phyloP scores from a whole-genome alignment of 805 yeast genomes.

The Candida maesae region DNA sequence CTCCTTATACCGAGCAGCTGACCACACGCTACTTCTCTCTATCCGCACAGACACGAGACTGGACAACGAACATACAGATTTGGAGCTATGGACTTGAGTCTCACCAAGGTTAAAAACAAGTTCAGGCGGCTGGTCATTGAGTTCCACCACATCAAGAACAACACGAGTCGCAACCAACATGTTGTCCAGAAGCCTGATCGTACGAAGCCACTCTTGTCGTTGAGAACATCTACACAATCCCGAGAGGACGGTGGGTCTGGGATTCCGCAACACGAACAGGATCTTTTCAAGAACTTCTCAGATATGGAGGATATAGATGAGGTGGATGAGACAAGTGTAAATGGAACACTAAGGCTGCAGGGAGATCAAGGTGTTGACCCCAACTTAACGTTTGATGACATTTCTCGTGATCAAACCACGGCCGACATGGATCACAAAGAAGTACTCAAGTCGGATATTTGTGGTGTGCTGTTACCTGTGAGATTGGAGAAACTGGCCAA shows the following conservation, averaged over 20 bases:
- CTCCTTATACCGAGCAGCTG: too few relatives aligned
- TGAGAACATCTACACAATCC: slow-evolving; percentile 28
- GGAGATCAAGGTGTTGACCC: too few relatives aligned
- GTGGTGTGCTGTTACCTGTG: background rate
- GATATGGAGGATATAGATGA: slow-evolving; percentile 3
- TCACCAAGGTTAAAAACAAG: slow-evolving; percentile 25
- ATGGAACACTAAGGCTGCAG: background rate
- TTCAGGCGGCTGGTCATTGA: slow-evolving; percentile 33
- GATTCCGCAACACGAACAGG: slow-evolving; percentile 1
- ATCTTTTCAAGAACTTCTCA: slow-evolving; percentile 9
- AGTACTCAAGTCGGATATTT: too few relatives aligned
- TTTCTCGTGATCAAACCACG: too few relatives aligned
- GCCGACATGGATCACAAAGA: too few relatives aligned
- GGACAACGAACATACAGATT: too few relatives aligned
- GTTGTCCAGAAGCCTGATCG: slow-evolving; percentile 35
- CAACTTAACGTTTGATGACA: too few relatives aligned
- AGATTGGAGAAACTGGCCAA: background rate
- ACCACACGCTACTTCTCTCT: too few relatives aligned
- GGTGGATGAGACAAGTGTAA: background rate
- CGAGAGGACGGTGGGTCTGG: background rate
- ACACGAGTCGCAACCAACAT: slow-evolving; percentile 34
- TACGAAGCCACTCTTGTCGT: slow-evolving; percentile 33
- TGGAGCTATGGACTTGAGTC: background rate
- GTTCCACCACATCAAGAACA: slow-evolving; percentile 37
- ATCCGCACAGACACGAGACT: too few relatives aligned